Conservation (phyloP, 495 filamentous ascomycete species). For the Apodospora peruviana region DNA sequence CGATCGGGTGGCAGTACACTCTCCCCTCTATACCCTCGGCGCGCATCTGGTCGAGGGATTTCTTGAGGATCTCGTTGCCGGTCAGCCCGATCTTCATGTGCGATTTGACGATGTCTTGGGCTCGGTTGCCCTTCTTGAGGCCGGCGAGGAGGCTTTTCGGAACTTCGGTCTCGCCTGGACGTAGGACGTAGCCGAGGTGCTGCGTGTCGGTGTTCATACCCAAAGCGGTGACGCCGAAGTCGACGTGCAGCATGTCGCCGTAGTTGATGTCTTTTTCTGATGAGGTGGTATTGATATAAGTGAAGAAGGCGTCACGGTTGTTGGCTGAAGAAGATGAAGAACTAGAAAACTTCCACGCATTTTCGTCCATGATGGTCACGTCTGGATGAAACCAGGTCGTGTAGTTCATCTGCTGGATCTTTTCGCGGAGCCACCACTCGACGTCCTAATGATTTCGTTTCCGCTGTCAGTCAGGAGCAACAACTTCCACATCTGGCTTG, state of each 20-base stretch:
- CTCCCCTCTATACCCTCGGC: conserved; percentile 38
- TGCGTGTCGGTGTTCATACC: conserved; percentile 47
- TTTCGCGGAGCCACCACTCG: conserved; percentile 44
- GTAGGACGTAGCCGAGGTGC: conserved; percentile 42
- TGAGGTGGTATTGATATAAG: neutral
- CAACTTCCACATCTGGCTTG: too few relatives aligned
- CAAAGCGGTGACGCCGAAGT: conserved; percentile 42
- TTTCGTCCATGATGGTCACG: conserved; percentile 30
- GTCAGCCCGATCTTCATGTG: conserved; percentile 36
- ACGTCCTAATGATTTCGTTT: conserved; percentile 26
- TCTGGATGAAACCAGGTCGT: conserved; percentile 44
- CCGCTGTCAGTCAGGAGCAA: neutral
- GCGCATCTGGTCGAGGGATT: conserved; percentile 27
- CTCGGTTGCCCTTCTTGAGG: conserved; percentile 35
- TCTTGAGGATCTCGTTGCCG: conserved; percentile 38
- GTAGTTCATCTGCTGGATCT: conserved; percentile 40
- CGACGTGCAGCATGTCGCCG: conserved; percentile 41
- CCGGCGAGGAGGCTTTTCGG: conserved; percentile 33
- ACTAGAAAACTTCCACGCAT: conserved; percentile 10
- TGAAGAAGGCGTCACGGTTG: neutral
- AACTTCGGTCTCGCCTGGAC: conserved; percentile 36
- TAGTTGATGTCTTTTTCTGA: conserved; percentile 22
- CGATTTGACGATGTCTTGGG: conserved; percentile 39
- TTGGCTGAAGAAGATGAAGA: neutral
- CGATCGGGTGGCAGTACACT: conserved; percentile 44